A percentile compares a stretch with the other conserved stretches of the same genome.
phyloP scores from a whole-genome alignment of 2,329 filamentous ascomycete genomes.

The Beauveria varroae region DNA sequence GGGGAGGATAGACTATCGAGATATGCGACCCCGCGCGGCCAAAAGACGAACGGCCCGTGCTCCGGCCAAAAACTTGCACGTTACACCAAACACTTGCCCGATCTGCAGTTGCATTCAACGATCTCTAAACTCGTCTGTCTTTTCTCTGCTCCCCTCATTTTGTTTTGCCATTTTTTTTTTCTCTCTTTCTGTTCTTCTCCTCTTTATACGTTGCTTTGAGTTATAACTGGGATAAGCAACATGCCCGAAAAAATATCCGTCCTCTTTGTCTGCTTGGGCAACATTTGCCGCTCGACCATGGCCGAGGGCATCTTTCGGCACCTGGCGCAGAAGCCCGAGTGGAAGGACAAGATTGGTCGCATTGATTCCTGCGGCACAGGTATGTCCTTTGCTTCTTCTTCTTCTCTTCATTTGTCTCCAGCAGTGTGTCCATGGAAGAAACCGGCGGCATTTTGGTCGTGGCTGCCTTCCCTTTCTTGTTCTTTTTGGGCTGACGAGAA shows the following conservation, averaged over 20 bases:
- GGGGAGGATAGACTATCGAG: too few relatives aligned
- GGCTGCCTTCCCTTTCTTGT: neutral
- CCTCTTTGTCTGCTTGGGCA: conserved; percentile 92
- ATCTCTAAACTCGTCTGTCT: too few relatives aligned
- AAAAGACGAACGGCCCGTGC: too few relatives aligned
- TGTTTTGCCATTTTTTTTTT: neutral
- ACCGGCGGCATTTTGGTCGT: neutral
- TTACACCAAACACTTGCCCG: too few relatives aligned
- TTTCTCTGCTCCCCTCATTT: neutral
- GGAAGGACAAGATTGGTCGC: conserved; percentile 50
- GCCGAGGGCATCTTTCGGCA: conserved; percentile 86
- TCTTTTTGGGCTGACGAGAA: neutral
- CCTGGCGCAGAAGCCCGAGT: conserved; percentile 53
- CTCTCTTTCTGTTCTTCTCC: neutral
- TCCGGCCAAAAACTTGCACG: too few relatives aligned
- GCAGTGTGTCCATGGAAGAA: too few relatives aligned
- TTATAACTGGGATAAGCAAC: neutral
- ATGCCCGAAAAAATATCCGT: conserved; percentile 52
- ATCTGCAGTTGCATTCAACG: too few relatives aligned
- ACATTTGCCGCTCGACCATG: conserved; percentile 94
- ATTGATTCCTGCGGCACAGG: conserved; percentile 88
- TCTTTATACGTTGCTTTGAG: neutral
- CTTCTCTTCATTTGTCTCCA: neutral
- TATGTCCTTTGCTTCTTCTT: neutral
- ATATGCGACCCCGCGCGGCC: too few relatives aligned